Base-by-base conservation (phyloP, 2,329 filamentous ascomycete species). In the Malbranchea zuffiana region DNA sequence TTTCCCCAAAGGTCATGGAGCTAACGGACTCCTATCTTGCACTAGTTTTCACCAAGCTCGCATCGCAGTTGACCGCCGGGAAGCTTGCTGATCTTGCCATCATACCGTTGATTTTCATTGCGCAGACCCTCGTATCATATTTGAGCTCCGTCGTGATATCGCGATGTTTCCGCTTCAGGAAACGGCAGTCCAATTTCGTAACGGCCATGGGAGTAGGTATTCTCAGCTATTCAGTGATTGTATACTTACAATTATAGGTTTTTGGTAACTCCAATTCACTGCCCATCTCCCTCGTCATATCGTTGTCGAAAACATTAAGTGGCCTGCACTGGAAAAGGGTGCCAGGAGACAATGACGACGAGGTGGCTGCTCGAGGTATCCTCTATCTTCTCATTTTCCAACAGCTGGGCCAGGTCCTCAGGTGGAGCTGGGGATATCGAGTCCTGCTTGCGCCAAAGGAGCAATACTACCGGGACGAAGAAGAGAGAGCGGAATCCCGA, bases 231-330 rank as follows among this genome's bases (percentile, higher is more conserved):
- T 31, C 25, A 11, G 10, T 24, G 32, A 12, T 10, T 11, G 23
- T 27, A 28, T 40, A 17, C 26, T 32, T 15, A 36, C 17, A 11
- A 16, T 37, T 20, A 23, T 44, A 78, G 74, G 75, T 96, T 32
- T 98, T 98, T 58, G 90, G 88, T 50, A 98, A 98, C 60, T 96
- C 88, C 21, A 98, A 98, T 62, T 96, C 90, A 12, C 72, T 98
- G 13, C 90, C 90, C 0, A 96, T 98, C 44, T 98, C 90, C 0
- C 76, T 98, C 39, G 86, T 98, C 44, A 74, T 96, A 40, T 95
- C 88, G 6, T 72, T 98, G 7, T 92, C 88, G 10, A 82, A 94
- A 56, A 98, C 90, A 0, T 71, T 98, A 39, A 77, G 80, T 50
- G 90, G 90, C 4, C 69, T 98, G 20, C 88, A 96, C 57, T 98